Conservation (phyloP, 1,139 yeast species). For the Geotrichum reessii region DNA sequence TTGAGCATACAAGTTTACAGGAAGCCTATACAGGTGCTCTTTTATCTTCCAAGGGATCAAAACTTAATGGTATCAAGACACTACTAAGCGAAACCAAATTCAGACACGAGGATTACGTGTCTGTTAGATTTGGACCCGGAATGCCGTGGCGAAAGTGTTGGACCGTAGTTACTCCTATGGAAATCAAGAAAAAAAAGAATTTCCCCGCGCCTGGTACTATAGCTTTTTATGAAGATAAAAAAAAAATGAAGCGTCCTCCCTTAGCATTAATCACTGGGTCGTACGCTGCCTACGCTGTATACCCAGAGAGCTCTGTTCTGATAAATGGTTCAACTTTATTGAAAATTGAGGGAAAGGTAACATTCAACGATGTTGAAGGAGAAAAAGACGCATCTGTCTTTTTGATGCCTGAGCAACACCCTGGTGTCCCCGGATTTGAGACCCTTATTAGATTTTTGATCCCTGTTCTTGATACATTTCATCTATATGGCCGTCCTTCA, state of each 20-base stretch:
- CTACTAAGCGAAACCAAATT: conserved; percentile 79
- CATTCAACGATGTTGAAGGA: conserved; percentile 52
- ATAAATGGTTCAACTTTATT: conserved; percentile 84
- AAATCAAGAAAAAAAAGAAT: conserved; percentile 40
- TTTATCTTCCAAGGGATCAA: conserved; percentile 78
- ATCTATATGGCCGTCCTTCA: conserved; percentile 85
- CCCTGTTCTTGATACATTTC: conserved; percentile 81
- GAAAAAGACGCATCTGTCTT: conserved; percentile 78
- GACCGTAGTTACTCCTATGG: conserved; percentile 79
- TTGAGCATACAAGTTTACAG: conserved; percentile 75
- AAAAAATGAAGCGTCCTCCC: conserved; percentile 57
- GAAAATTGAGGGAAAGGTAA: conserved; percentile 77
- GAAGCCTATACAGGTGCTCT: conserved; percentile 95
- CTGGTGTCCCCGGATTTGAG: conserved; percentile 91
- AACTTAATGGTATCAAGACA: conserved; percentile 79
- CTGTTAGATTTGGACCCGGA: conserved; percentile 91
- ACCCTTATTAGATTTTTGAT: conserved; percentile 82
- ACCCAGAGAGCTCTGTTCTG: conserved; percentile 75
- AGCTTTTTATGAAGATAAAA: conserved; percentile 38
- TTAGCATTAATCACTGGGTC: conserved; percentile 77
- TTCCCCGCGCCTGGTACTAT: conserved; percentile 38
- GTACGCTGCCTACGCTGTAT: conserved; percentile 78
- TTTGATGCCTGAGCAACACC: conserved; percentile 91
- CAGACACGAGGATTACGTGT: conserved; percentile 89
- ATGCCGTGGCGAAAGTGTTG: conserved; percentile 97